A percentile compares a stretch with the other conserved stretches of the same genome.
Evolutionary conservation across 176 grass and related monocot genomes (phyloP).

Genomic region (Dendrocalamus sinicus): DNA sequence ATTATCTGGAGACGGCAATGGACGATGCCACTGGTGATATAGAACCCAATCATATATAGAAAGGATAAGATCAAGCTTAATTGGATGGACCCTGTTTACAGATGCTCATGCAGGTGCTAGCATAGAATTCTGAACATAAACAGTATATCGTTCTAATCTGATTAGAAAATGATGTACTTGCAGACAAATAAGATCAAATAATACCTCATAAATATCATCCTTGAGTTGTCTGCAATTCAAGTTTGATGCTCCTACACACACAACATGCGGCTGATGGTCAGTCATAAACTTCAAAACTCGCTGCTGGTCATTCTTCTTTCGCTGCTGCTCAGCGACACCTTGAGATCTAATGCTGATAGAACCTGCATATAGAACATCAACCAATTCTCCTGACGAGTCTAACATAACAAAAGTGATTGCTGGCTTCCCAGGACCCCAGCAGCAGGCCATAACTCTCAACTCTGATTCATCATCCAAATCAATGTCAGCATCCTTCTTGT

Average conservation of each 20-base stretch:
- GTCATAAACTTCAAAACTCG: slow-evolving; percentile 92
- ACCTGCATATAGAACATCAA: slow-evolving; percentile 92
- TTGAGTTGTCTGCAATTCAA: slow-evolving; percentile 87
- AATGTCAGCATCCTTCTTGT: slow-evolving; percentile 64
- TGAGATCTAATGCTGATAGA: slow-evolving; percentile 87
- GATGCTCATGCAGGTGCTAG: neutral
- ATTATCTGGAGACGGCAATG: neutral
- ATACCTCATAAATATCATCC: slow-evolving; percentile 98
- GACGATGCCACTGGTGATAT: neutral
- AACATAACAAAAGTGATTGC: slow-evolving; percentile 93
- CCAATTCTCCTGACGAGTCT: slow-evolving; percentile 90
- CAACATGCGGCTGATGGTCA: slow-evolving; percentile 84
- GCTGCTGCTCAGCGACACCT: slow-evolving; percentile 78
- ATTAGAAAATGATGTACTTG: neutral
- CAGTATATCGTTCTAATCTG: neutral
- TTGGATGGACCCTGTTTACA: neutral
- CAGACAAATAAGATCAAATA: neutral
- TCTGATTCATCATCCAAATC: slow-evolving; percentile 78
- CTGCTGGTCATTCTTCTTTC: slow-evolving; percentile 91
- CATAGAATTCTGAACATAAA: neutral
- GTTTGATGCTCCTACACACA: slow-evolving; percentile 90
- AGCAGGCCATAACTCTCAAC: slow-evolving; percentile 91
- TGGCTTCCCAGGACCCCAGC: slow-evolving; percentile 96
- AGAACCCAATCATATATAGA: neutral
- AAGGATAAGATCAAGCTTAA: neutral